Conservation (phyloP, 1,284 basidiomycete species). For the Bondarzewia mesenterica region DNA sequence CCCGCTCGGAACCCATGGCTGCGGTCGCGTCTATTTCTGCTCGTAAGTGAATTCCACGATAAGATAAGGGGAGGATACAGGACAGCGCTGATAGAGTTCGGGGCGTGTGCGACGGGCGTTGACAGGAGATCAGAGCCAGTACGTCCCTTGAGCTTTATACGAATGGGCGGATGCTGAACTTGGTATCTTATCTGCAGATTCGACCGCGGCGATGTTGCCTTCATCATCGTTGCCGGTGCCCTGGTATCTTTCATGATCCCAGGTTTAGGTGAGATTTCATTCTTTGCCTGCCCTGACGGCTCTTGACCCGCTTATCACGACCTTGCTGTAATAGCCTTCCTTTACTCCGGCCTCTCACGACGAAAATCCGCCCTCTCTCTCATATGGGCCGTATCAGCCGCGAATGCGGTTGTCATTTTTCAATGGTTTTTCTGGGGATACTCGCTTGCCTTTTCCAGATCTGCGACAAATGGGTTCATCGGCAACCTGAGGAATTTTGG, state of each 20-base stretch:
- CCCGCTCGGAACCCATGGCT: not conserved
- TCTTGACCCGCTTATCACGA: slow-evolving; percentile 1
- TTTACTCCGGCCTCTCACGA: slow-evolving; percentile 83
- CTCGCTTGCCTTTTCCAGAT: slow-evolving; percentile 72
- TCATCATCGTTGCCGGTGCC: slow-evolving; percentile 72
- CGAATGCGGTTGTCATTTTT: slow-evolving; percentile 77
- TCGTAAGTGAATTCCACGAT: not conserved
- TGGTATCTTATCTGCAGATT: slow-evolving; percentile 25
- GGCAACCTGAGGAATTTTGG: slow-evolving; percentile 71
- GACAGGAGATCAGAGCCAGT: slow-evolving; percentile 3
- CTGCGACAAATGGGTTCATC: slow-evolving; percentile 72
- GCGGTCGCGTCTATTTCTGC: not conserved
- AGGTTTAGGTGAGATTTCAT: slow-evolving; percentile 33
- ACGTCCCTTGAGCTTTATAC: slow-evolving; percentile 1
- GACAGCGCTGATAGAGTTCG: not conserved
- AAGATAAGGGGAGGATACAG: not conserved
- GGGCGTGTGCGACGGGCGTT: not conserved
- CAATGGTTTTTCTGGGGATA: slow-evolving; percentile 90
- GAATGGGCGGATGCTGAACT: not conserved
- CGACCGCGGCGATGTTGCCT: slow-evolving; percentile 68
- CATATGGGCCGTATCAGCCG: slow-evolving; percentile 63
- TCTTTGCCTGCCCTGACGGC: not conserved
- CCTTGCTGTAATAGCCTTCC: slow-evolving; percentile 44
- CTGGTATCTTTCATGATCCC: slow-evolving; percentile 81
- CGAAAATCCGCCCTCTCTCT: slow-evolving; percentile 65